phyloP scores from a whole-genome alignment of 176 grass and related monocot species.

The Cocos nucifera region DNA sequence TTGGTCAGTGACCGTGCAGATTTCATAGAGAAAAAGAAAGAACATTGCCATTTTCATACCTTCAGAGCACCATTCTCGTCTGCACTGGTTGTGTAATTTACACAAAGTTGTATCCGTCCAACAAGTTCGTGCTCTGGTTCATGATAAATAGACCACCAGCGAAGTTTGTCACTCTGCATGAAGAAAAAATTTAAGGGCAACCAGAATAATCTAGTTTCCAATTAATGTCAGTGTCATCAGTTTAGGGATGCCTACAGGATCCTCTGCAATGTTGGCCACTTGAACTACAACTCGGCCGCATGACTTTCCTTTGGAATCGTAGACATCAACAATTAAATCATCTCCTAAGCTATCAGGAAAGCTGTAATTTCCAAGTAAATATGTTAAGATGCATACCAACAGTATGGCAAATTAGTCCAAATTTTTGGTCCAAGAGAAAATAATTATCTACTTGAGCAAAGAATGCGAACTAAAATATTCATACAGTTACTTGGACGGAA shows the following conservation, averaged over 20 bases:
- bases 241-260: constrained; percentile 47
- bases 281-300: constrained; percentile 83
- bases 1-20: too few species aligned
- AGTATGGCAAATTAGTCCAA: too few species aligned
- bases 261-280: constrained; percentile 88
- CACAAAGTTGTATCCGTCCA: constrained; percentile 74
- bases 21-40: neutral
- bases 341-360: constrained; percentile 98
- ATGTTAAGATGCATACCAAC: neutral
- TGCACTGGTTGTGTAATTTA: constrained; percentile 63
- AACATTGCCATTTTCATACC: constrained; percentile 41
- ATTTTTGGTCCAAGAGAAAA: too few species aligned
- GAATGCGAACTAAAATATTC: too few species aligned
- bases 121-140: constrained; percentile 93
- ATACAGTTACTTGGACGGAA: too few species aligned
- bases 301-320: constrained; percentile 73
- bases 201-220: too few species aligned
- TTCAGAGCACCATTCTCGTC: constrained; percentile 77
- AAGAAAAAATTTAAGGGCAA: constrained; percentile 3
- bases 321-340: constrained; percentile 83
- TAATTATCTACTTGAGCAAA: too few species aligned
- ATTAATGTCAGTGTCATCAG: too few species aligned
- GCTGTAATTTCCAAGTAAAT: constrained; percentile 52
- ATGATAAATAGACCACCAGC: constrained; percentile 87
- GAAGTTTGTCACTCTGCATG: constrained; percentile 71